Evolutionary conservation across 2,329 filamentous ascomycete genomes (phyloP).

Genomic region (Mariannaea elegans): DNA sequence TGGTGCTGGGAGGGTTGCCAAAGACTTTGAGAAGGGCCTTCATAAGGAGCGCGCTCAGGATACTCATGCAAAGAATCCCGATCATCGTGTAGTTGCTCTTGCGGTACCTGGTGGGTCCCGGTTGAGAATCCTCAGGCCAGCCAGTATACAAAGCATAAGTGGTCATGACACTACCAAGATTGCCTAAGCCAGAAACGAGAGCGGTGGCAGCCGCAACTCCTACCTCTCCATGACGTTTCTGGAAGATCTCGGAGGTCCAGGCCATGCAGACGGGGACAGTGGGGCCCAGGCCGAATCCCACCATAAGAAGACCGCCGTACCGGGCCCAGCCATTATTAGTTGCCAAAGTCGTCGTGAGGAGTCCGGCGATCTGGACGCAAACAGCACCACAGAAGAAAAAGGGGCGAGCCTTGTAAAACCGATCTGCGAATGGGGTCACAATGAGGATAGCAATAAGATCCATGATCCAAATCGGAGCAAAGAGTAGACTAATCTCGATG

Average conservation of each 20-base stretch:
- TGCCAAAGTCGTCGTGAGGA: slow-evolving; percentile 82
- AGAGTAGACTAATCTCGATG: slow-evolving; percentile 81
- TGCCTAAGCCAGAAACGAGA: slow-evolving; percentile 86
- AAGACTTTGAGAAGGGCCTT: slow-evolving; percentile 68
- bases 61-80: slow-evolving; percentile 82
- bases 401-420: slow-evolving; percentile 82
- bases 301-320: slow-evolving; percentile 88
- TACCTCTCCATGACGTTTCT: slow-evolving; percentile 87
- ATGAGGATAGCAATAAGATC: slow-evolving; percentile 88
- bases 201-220: slow-evolving; percentile 88
- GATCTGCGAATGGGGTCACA: slow-evolving; percentile 85
- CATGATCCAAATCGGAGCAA: slow-evolving; percentile 94
- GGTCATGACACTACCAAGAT: slow-evolving; percentile 84
- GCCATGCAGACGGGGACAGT: slow-evolving; percentile 95
- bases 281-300: slow-evolving; percentile 89
- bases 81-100: slow-evolving; percentile 91
- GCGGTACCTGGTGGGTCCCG: slow-evolving; percentile 76
- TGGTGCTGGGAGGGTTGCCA: slow-evolving; percentile 62
- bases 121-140: slow-evolving; percentile 79
- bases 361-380: slow-evolving; percentile 81
- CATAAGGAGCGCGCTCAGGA: slow-evolving; percentile 76
- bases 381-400: slow-evolving; percentile 82
- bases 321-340: slow-evolving; percentile 78
- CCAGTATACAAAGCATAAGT: slow-evolving; percentile 91
- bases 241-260: slow-evolving; percentile 92